Base-by-base conservation (phyloP, 2,329 filamentous ascomycete species). In the Cladosporium sp. region DNA sequence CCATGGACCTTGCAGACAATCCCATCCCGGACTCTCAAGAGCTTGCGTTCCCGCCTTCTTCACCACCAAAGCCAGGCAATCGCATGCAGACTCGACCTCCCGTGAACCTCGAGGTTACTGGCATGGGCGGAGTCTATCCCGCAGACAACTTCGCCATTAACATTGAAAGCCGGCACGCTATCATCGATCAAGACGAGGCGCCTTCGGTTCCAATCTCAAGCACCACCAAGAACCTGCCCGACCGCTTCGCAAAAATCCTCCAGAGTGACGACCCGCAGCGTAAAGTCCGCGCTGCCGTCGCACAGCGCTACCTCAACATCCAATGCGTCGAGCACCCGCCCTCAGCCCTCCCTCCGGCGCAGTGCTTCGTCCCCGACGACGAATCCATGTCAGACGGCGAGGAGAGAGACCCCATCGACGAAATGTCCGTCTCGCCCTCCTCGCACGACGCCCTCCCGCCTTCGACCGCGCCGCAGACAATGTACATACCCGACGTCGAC, bases 291-390 rank as follows among this genome's bases (percentile, higher is more conserved):
- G 62, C 25, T 23, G 66, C 59, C 85, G 81, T 97, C 88, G 65
- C 85, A 77, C 25, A 96, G 79, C 25, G 93, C 82, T 73, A 89
- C 82, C 49, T 89, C 79, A 69, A 92, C 82, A 65, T 90, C 79
- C 67, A 94, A 85, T 65, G 89, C 82, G 58, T 94, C 80, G 59
- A 94, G 83, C 57, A 83, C 7, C 78, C 79, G 0, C 79, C 76
- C 14, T 82, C 81, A 0, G 64, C 70, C 8, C 75, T 84, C 1
- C 82, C 82, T 2, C 79, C 80, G 1, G 77, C 81, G 0, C 79
- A 80, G 0, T 72, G 69, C 64, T 81, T 79, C 66, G 76, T 81
- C 30, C 76, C 77, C 0, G 70, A 74, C 18, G 70, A 71, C 11
- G 56, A 58, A 5, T 78, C 76, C 1, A 73, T 75, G 21, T 72